Evolutionary conservation across 768 basidiomycete genomes (phyloP).

Genomic region (Tylopilus subfusipes): DNA sequence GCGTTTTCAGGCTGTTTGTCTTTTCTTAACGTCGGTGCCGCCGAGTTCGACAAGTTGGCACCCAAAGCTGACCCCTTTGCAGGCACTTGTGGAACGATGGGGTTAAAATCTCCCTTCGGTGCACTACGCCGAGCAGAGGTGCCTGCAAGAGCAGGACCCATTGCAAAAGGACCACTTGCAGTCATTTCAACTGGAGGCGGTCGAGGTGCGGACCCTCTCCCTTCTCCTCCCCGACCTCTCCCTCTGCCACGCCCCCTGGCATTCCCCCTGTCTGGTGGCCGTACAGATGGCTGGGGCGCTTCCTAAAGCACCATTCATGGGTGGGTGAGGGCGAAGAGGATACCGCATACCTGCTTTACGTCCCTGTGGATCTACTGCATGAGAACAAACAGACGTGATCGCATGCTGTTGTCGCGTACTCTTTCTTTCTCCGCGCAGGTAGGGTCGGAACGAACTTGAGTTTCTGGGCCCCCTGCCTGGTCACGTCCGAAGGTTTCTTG

Average conservation of each 20-base stretch:
- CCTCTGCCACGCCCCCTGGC: slow-evolving; percentile 48
- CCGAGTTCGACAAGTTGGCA: slow-evolving; percentile 46
- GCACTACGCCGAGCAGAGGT: slow-evolving; percentile 46
- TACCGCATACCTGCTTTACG: slow-evolving; percentile 54
- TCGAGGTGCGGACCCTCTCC: slow-evolving; percentile 42
- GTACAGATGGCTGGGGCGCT: slow-evolving; percentile 34
- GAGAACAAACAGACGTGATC: slow-evolving; percentile 1
- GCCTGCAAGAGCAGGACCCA: slow-evolving; percentile 74
- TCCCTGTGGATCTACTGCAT: slow-evolving; percentile 42
- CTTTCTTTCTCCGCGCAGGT: slow-evolving; percentile 73
- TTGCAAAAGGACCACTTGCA: slow-evolving; percentile 83
- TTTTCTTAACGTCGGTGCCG: slow-evolving; percentile 49
- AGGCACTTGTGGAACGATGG: slow-evolving; percentile 42
- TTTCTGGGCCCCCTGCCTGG: slow-evolving; percentile 69
- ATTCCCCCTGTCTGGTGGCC: slow-evolving; percentile 39
- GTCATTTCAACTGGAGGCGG: slow-evolving; percentile 67
- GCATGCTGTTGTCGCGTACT: slow-evolving; percentile 46
- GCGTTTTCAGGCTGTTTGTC: slow-evolving; percentile 35
- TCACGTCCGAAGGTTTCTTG: slow-evolving; percentile 66
- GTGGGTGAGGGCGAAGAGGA: background rate
- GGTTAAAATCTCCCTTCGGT: slow-evolving; percentile 55
- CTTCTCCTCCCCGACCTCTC: slow-evolving; percentile 51
- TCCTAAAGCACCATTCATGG: slow-evolving; percentile 41
- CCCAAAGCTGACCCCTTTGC: slow-evolving; percentile 40
- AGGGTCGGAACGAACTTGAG: slow-evolving; percentile 80